Base-by-base conservation (phyloP, 1,139 yeast species). In the Hansenula lynferdii region DNA sequence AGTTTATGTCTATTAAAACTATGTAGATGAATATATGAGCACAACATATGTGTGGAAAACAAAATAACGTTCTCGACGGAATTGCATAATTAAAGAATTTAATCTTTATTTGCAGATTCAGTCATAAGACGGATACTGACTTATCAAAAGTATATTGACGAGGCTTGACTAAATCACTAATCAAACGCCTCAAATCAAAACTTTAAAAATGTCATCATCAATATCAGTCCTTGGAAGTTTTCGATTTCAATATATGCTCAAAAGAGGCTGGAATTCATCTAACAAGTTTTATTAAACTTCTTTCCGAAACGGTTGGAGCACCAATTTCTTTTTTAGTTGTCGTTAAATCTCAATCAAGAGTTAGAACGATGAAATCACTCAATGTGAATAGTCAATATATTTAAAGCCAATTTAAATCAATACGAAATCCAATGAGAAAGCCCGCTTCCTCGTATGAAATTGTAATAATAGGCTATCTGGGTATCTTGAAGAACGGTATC, bases 1-100 rank as follows among this genome's bases (percentile, higher is more conserved):
- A 31, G 34, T 23, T n/a, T 17, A 19, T n/a, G 26, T 31, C 23
- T 35, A 35, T 35, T 35, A 35, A 35, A 35, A 35, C 37, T 35
- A 35, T 35, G 12, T 20, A 35, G 37, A 35, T 35, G 37, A 35
- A 35, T 12, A 21, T 16, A 10, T 23, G 8, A 30, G 33, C n/a
- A n/a, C n/a, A 30, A 17, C 21, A 23, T 15, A 31, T 17, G 10
- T 12, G 15, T 30, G 8, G 16, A 14, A 21, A n/a, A n/a, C n/a
- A n/a, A n/a, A n/a, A n/a, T n/a, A n/a, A n/a, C n/a, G n/a, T n/a
- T n/a, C n/a, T n/a, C n/a, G n/a, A n/a, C n/a, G n/a, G n/a, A n/a
- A n/a, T n/a, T n/a, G n/a, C n/a, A n/a, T n/a, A n/a, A n/a, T n/a
- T n/a, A n/a, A n/a, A n/a, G n/a, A n/a, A n/a, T n/a, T n/a, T n/a